These are phyloP conservation scores for Gnaphalium uliginosum DNA, from an alignment of 129 eudicot genomes.

Conservation along the genomic window DNA sequence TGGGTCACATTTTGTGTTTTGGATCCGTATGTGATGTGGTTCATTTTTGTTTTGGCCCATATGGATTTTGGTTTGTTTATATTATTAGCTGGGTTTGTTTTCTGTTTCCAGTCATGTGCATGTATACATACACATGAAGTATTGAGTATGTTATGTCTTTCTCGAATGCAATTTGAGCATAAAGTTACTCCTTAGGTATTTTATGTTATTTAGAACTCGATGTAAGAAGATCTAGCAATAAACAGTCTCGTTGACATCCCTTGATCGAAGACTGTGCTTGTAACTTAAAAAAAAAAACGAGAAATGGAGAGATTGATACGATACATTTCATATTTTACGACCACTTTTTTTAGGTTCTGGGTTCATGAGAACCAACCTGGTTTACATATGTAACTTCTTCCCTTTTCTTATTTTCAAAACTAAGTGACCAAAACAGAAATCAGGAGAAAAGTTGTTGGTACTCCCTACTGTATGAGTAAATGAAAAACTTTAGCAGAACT, in stretches of 20 bases:
- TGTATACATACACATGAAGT: neutral
- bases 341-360: neutral
- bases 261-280: neutral
- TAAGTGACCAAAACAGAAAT: neutral
- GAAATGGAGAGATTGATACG: neutral
- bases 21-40: too few species aligned
- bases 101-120: neutral
- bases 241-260: neutral
- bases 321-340: neutral
- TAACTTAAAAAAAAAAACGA: too few species aligned
- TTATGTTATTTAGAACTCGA: neutral
- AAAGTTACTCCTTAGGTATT: too few species aligned
- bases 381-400: too few species aligned
- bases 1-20: too few species aligned
- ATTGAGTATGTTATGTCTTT: too few species aligned
- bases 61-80: neutral
- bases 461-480: too few species aligned
- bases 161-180: too few species aligned
- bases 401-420: too few species aligned
- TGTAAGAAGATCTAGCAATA: neutral
- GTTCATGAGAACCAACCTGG: neutral
- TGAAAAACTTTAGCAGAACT: neutral
- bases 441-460: neutral
- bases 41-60: neutral
- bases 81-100: neutral